Evolutionary conservation across 257 asterid genomes (phyloP).

Genomic region (Forsythia suspensa): DNA sequence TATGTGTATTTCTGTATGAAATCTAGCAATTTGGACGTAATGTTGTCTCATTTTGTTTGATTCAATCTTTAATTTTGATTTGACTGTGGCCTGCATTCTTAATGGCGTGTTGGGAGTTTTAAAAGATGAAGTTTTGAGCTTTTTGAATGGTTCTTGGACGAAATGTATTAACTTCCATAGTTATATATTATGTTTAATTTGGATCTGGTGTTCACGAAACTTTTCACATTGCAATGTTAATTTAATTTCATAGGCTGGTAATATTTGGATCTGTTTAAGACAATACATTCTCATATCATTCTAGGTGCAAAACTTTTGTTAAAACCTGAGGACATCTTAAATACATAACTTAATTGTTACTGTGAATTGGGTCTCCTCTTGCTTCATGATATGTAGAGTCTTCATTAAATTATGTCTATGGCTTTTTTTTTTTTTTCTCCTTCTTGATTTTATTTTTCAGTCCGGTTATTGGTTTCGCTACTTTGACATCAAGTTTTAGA

Average conservation of each 20-base stretch:
- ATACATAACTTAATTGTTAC: not conserved
- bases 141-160: constrained; percentile 21
- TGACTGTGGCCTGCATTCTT: constrained; percentile 16
- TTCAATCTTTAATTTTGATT: constrained; percentile 12
- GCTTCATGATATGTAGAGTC: constrained; percentile 15
- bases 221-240: constrained; percentile 13
- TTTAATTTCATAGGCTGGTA: not conserved
- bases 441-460: not conserved
- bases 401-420: not conserved
- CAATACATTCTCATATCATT: not conserved
- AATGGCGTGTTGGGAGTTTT: not conserved
- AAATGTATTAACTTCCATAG: not conserved
- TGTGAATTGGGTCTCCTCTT: not conserved
- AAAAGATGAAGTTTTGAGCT: not conserved
- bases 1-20: constrained; percentile 10
- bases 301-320: not conserved
- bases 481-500: not conserved
- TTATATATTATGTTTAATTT: not conserved
- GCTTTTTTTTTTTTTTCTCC: not conserved
- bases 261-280: not conserved
- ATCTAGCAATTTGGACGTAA: constrained; percentile 25
- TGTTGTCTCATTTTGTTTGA: constrained; percentile 18
- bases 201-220: constrained; percentile 3
- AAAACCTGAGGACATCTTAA: not conserved
- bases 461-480: not conserved